Evolutionary conservation across 2,329 filamentous ascomycete genomes (phyloP).

Genomic region (Aspergillus cejpii): DNA sequence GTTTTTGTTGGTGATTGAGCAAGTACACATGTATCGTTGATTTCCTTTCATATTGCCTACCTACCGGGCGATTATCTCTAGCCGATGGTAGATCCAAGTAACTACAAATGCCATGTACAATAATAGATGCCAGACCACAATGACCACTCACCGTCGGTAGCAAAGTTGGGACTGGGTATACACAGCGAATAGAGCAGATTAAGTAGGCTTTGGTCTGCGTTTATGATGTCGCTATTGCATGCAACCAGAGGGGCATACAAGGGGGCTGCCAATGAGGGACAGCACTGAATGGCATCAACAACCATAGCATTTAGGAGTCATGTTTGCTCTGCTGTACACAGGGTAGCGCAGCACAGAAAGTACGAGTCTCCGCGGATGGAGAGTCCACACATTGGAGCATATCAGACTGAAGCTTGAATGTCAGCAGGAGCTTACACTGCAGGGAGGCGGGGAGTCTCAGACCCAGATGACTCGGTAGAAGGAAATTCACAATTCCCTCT

Average conservation of each 20-base stretch:
- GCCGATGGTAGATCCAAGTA: constrained; percentile 8
- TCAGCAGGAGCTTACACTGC: not conserved
- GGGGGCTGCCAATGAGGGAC: too few relatives aligned
- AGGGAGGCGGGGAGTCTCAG: constrained; percentile 4
- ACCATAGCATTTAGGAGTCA: too few relatives aligned
- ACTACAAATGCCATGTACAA: constrained; percentile 22
- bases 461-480: constrained; percentile 84
- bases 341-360: too few relatives aligned
- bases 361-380: too few relatives aligned
- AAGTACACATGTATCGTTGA: constrained; percentile 5
- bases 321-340: too few relatives aligned
- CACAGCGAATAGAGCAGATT: too few relatives aligned
- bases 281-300: too few relatives aligned
- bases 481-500: constrained; percentile 93
- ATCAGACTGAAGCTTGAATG: constrained; percentile 2
- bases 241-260: too few relatives aligned
- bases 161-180: not conserved
- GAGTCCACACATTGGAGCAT: too few relatives aligned
- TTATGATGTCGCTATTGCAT: too few relatives aligned
- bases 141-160: not conserved
- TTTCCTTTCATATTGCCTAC: constrained; percentile 14
- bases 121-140: constrained; percentile 8
- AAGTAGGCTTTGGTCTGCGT: too few relatives aligned
- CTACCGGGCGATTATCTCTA: constrained; percentile 5
- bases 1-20: constrained; percentile 11